Evolutionary conservation across 2,329 filamentous ascomycete genomes (phyloP), one percentile per base, ranked within the genome.

Genomic region (Penicillium expansum): DNA sequence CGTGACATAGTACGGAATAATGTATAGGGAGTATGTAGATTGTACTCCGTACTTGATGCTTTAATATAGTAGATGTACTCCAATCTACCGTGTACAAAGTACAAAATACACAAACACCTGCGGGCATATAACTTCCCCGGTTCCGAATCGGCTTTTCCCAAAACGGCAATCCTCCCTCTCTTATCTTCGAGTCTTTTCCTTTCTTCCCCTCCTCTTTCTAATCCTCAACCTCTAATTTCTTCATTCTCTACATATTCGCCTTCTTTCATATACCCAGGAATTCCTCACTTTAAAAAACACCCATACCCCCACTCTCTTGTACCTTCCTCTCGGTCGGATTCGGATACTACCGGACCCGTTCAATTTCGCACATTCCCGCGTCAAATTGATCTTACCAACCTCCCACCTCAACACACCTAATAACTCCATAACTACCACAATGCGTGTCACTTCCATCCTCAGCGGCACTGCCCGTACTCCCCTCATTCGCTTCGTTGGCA

Each of bases 401-500:
- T 55, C 50, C 43, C 51, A 57, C 42, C 50, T 44, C 29, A 52
- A 51, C 49, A 52, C 52, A 59, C 43, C 55, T 43, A 22, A 52
- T 39, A 45, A 52, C 48, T 43, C 45, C 37, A 47, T 45, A 39
- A 52, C 43, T 43, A 50, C 44, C 41, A 52, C 62, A 67, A 78
- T 79, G 77, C 75, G 71, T 67, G 72, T 70, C 60, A 74, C 77
- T 42, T 58, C 71, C 58, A 67, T 76, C 64, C 71, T 80, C 55
- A 71, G 72, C 53, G 75, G 70, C 54, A 71, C 74, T 54, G 70
- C 74, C 56, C 75, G 77, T 50, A 77, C 74, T 53, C 79, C 79
- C 50, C 68, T 80, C 60, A 81, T 81, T 64, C 79, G 78, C 59
- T 81, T 81, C 68, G 55, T 81, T 41, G 79, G 79, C 62, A 79